Percentiles rank a stretch among this genome's conserved stretches.
Evolutionary conservation across 768 basidiomycete genomes (phyloP).

Genomic region (Hygrocybe coccinea): DNA sequence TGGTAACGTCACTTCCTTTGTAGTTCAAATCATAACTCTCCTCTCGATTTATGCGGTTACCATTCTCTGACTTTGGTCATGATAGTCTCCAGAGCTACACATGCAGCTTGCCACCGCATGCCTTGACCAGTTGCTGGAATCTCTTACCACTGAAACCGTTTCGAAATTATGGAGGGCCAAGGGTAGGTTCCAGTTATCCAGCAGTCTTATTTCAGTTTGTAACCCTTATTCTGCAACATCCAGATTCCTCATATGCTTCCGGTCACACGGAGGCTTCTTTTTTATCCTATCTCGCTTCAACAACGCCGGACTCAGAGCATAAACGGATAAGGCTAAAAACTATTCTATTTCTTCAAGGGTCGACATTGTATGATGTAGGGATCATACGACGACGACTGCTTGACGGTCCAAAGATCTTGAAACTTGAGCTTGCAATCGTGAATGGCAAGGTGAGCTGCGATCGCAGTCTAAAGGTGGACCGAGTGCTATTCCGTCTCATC

Average conservation of each 20-base stretch:
- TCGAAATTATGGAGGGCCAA: constrained; percentile 70
- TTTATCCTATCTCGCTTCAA: constrained; percentile 73
- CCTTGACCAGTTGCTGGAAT: constrained; percentile 49
- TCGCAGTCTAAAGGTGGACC: background rate
- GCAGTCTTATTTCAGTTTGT: background rate
- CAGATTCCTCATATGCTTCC: constrained; percentile 53
- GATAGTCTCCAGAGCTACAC: constrained; percentile 60
- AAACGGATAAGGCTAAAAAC: constrained; percentile 72
- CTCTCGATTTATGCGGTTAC: no score
- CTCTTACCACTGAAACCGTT: constrained; percentile 46
- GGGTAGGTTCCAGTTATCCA: constrained; percentile 33
- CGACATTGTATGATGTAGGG: constrained; percentile 58
- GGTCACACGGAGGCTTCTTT: constrained; percentile 44
- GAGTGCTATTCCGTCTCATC: background rate
- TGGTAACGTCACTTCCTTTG: constrained; percentile 39
- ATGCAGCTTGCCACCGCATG: constrained; percentile 56
- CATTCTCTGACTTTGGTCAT: background rate
- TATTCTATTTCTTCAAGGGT: constrained; percentile 77
- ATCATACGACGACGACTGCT: constrained; percentile 41
- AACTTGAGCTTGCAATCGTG: constrained; percentile 72
- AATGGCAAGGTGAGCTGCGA: constrained; percentile 61
- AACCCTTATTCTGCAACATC: background rate
- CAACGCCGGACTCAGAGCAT: constrained; percentile 71
- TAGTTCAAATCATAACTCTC: no score
- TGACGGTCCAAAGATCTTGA: constrained; percentile 49